These are phyloP conservation scores for Paratinospora sagittata DNA, from an alignment of 164 flowering plant species.

Conservation along the genomic window DNA sequence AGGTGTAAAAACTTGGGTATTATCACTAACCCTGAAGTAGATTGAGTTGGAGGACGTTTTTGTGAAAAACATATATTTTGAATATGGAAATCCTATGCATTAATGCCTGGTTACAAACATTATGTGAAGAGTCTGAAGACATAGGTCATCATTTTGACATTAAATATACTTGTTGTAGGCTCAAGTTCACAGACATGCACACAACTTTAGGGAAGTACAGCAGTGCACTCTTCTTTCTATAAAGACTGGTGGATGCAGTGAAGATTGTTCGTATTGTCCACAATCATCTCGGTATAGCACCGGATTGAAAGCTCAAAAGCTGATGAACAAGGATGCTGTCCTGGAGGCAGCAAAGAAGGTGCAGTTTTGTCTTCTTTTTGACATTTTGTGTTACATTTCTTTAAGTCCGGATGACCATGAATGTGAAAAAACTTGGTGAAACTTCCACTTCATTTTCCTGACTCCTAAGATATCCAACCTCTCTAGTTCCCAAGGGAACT, in stretches of 20 bases:
- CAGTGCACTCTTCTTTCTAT: slow-evolving; percentile 95
- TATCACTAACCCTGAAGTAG: not conserved
- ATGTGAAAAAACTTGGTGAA: no score
- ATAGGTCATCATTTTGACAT: not conserved
- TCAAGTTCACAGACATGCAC: slow-evolving; percentile 95
- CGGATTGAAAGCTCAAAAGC: slow-evolving; percentile 80
- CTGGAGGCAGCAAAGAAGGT: slow-evolving; percentile 86
- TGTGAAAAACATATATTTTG: not conserved
- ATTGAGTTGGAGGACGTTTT: no score
- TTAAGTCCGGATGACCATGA: no score
- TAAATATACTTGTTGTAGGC: slow-evolving; percentile 45
- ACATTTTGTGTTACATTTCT: not conserved
- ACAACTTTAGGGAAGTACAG: slow-evolving; percentile 97
- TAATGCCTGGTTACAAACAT: no score
- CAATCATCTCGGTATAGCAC: slow-evolving; percentile 90
- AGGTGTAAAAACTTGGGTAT: not conserved
- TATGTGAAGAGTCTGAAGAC: no score
- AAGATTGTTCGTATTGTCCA: slow-evolving; percentile 98
- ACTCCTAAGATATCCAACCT: no score
- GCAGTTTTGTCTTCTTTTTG: slow-evolving; percentile 1
- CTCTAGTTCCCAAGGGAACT: no score
- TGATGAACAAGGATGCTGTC: slow-evolving; percentile 82
- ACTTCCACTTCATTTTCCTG: no score
- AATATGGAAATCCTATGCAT: not conserved
- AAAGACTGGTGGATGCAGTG: slow-evolving; percentile 98